Evolutionary conservation across 148 eudicot species (phyloP), one percentile per base, ranked within the genome.

Genomic region (Mesembryanthemum crystallinum): DNA sequence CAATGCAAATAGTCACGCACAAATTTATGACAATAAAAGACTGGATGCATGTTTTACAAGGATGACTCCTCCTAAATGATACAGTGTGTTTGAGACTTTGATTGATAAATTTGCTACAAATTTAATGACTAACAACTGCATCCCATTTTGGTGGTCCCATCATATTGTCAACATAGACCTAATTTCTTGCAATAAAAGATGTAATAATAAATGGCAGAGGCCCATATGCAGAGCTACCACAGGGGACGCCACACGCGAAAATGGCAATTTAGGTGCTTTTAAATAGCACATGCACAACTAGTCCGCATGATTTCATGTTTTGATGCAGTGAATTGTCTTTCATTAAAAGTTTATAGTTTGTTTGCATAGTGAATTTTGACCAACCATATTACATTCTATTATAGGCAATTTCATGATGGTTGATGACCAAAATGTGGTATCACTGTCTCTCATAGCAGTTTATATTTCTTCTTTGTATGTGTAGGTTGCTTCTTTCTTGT

Each of bases 401-500:
- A 0, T 13, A 35, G 74, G 12, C 20, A 2, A 37, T 60, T 25
- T 65, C 29, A 3, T 75, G 69, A 11, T 35, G 21, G 52, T 65
- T 30, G 32, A 4, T 73, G 73, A 61, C 73, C 37, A 55, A 65
- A 6, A 57, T 73, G 25, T 61, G 78, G 29, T 42, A 61, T 58
- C n/a, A 47, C 30, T 20, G 67, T 54, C 65, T 45, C 67, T 60
- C 42, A 64, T 33, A 49, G 61, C 45, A 29, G 32, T 27, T 30
- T 66, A 8, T 47, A 29, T 49, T 51, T 55, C 64, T 69, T 25
- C 70, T 66, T 62, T 73, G 72, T 54, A 42, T 73, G 43, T 79
- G 80, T 86, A 95, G 97, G 94, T 86, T 89, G 96, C 97, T 69
- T 92, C 89, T 73, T 95, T 88, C 87, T 86, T 95, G 77, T 80